Evolutionary conservation across 2,329 filamentous ascomycete genomes (phyloP).

Genomic region (Ambrosiella xylebori): DNA sequence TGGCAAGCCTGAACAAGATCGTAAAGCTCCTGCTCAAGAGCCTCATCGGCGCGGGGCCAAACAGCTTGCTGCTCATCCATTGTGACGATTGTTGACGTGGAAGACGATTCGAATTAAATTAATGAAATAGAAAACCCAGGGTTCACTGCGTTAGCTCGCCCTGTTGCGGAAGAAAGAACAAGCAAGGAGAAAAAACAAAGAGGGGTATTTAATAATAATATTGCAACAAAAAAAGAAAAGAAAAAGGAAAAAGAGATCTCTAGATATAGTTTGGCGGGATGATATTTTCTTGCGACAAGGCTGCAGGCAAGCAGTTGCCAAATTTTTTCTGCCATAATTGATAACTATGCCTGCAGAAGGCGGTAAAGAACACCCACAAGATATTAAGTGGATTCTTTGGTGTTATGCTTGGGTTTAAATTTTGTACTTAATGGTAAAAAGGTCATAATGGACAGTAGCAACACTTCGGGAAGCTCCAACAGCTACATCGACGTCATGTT

Average conservation of each 20-base stretch:
- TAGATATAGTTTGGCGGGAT: neutral
- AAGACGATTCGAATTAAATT: neutral
- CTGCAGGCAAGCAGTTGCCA: slow-evolving; percentile 9
- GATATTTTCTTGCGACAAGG: slow-evolving; percentile 11
- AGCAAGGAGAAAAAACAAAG: slow-evolving; percentile 14
- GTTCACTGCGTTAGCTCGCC: slow-evolving; percentile 47
- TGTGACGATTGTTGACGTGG: neutral
- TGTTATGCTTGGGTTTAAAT: neutral
- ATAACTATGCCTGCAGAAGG: neutral
- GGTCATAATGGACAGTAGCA: neutral
- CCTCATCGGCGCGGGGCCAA: slow-evolving; percentile 56
- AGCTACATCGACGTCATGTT: too few relatives aligned
- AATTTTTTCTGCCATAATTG: slow-evolving; percentile 12
- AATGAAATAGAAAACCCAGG: slow-evolving; percentile 25
- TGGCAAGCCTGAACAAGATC: slow-evolving; percentile 59
- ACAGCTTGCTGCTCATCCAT: slow-evolving; percentile 24
- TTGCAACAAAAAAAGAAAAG: neutral
- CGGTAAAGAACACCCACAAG: slow-evolving; percentile 1
- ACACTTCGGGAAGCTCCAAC: too few relatives aligned
- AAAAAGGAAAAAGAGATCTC: slow-evolving; percentile 9
- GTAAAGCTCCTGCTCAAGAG: slow-evolving; percentile 65
- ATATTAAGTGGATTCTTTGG: neutral
- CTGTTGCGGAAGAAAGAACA: slow-evolving; percentile 21
- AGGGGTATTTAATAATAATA: neutral
- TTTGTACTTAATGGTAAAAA: neutral